Evolutionary conservation across 805 yeast genomes (phyloP).

Genomic region (Metschnikowia aberdeeniae): DNA sequence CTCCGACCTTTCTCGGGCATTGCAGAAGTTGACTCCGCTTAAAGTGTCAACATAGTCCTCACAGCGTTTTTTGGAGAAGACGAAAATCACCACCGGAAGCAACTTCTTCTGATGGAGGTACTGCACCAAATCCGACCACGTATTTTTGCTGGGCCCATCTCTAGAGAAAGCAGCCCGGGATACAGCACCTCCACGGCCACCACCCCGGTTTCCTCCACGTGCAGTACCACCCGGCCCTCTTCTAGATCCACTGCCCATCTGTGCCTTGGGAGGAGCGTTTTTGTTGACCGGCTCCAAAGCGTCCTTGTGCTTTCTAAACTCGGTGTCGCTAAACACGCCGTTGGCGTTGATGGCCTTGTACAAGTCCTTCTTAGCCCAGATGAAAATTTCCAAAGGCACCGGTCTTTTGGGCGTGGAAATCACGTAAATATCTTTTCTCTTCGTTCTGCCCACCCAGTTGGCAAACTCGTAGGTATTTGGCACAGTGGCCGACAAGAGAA

Average conservation of each 20-base stretch:
- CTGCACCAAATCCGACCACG: conserved; percentile 74
- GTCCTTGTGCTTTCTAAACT: conserved; percentile 59
- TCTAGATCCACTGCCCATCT: conserved; percentile 38
- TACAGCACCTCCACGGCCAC: conserved; percentile 13
- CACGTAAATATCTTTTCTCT: conserved; percentile 92
- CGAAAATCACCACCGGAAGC: conserved; percentile 91
- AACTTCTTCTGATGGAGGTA: conserved; percentile 61
- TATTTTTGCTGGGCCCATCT: conserved; percentile 72
- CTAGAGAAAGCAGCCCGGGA: conserved; percentile 27
- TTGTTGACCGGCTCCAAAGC: conserved; percentile 40
- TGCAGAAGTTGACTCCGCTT: conserved; percentile 71
- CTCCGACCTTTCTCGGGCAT: conserved; percentile 81
- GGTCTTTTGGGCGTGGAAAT: conserved; percentile 97
- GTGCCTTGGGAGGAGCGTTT: conserved; percentile 32
- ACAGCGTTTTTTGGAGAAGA: conserved; percentile 88
- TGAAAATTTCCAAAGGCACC: conserved; percentile 82
- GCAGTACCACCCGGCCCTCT: conserved; percentile 44
- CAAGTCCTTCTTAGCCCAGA: conserved; percentile 76
- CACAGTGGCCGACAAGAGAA: conserved; percentile 91
- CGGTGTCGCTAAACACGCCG: conserved; percentile 62
- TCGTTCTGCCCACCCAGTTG: conserved; percentile 97
- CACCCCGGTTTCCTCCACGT: conserved; percentile 38
- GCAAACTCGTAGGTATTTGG: conserved; percentile 99
- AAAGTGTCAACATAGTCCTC: conserved; percentile 88
- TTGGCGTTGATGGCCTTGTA: conserved; percentile 71